These are phyloP conservation scores for Periglandula ipomoeae DNA, from an alignment of 2,329 filamentous ascomycete species.

Conservation along the genomic window DNA sequence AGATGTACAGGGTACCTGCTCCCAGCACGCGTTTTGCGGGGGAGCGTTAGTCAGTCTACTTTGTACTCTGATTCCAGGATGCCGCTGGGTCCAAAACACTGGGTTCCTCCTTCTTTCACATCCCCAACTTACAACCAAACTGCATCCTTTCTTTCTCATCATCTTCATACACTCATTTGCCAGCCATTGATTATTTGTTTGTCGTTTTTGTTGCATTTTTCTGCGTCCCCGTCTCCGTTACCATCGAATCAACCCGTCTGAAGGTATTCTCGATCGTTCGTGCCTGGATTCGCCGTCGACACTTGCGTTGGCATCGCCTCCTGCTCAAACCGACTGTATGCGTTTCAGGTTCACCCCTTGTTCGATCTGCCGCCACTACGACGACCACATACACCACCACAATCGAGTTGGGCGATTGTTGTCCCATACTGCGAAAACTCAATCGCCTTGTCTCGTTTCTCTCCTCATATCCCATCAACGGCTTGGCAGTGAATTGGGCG, in stretches of 20 bases:
- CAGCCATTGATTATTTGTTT: conserved; percentile 2
- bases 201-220: conserved; percentile 2
- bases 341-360: conserved; percentile 6
- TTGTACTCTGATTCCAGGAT: not conserved
- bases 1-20: not conserved
- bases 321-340: conserved; percentile 1
- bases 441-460: not conserved
- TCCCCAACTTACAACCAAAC: not conserved
- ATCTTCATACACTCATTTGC: conserved; percentile 4
- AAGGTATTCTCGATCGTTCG: not conserved
- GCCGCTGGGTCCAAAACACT: not conserved
- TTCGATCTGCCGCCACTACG: conserved; percentile 1
- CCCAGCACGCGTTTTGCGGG: not conserved
- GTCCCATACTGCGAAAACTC: not conserved
- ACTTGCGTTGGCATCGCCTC: not conserved
- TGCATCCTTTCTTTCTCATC: not conserved
- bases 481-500: not conserved
- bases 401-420: not conserved
- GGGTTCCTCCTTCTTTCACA: not conserved
- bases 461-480: not conserved
- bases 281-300: not conserved
- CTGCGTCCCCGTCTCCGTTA: not conserved
- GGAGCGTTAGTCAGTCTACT: not conserved
- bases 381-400: conserved; percentile 3
- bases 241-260: not conserved